These are phyloP conservation scores for Plenodomus lindquistii DNA, from an alignment of 2,329 filamentous ascomycete species.

Conservation along the genomic window DNA sequence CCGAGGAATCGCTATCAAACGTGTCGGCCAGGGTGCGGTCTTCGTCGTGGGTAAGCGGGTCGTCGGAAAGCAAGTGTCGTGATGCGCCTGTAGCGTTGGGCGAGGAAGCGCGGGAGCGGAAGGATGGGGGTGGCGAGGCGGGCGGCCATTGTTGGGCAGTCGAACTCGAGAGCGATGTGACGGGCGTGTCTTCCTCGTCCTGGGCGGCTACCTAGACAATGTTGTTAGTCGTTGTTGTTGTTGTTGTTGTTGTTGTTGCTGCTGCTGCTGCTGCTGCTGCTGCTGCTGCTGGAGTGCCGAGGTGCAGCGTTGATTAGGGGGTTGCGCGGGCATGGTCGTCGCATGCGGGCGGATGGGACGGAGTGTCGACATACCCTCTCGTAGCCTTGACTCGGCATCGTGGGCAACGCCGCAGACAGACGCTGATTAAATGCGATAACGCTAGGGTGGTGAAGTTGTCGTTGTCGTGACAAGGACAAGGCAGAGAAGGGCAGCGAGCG, in stretches of 20 bases:
- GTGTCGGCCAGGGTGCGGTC: constrained; percentile 88
- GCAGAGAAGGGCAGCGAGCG: constrained; percentile 6
- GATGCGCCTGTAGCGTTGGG: constrained; percentile 49
- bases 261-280: not conserved
- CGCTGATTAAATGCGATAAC: not conserved
- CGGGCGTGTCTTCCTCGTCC: constrained; percentile 48
- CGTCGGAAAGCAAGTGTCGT: constrained; percentile 57
- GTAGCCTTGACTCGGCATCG: constrained; percentile 54
- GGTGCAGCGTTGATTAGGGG: constrained; percentile 4
- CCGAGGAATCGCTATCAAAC: constrained; percentile 77
- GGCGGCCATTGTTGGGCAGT: constrained; percentile 43
- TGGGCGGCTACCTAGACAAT: constrained; percentile 51
- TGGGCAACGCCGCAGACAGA: constrained; percentile 18
- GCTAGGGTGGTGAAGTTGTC: not conserved
- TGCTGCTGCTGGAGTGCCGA: not conserved
- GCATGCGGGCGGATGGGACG: constrained; percentile 3
- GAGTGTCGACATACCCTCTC: constrained; percentile 48
- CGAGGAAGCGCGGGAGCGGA: constrained; percentile 81
- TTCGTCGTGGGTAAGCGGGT: constrained; percentile 60
- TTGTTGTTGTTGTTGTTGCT: constrained; percentile 22
- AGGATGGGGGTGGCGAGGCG: constrained; percentile 70
- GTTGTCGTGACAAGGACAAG: not conserved
- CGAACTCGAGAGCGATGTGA: constrained; percentile 16
- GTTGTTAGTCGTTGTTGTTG: too few relatives aligned
- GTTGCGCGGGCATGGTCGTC: constrained; percentile 8